Base-by-base conservation (phyloP, 306 rosid genomes). In the Cicer cuneatum region DNA sequence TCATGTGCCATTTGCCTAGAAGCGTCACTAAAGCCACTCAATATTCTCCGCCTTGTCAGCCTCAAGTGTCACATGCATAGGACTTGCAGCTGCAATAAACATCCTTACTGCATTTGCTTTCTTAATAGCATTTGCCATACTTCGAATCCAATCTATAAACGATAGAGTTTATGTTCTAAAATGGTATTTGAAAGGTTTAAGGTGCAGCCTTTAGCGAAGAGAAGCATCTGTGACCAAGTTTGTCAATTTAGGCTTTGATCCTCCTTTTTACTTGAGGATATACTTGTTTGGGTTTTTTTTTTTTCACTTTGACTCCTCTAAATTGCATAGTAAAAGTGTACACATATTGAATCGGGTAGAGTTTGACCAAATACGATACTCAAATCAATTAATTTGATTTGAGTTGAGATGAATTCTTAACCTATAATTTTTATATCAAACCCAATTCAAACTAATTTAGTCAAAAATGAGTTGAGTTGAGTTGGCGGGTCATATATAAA, bases 131-230 rank as follows among this genome's bases (percentile, higher is more conserved):
- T 94, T 94, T 74, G 91, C 97, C 54, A 19, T 91, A 21, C 92
- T 91, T 74, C 91, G 98, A 66, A 89, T 94, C 71, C 96, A 94
- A 73, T 97, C 98, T 13, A 68, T 91, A 82, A 94, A 94, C 4
- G 98, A 94, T 65, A 87, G 97, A 83, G 97, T 91, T 67, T 94
- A 90, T 83, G 91, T 94, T 83, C 98, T 97, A 43, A 94, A 94
- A 86, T 94, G 98, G 98, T 94, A 94, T 73, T 69, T 94, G 66
- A 92, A 86, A 85, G 96, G 97, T 61, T 84, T 91, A 70, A 88
- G 98, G 83, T 69, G 78, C 77, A 91, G 90, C 75, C 98, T 97
- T 3, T 16, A 88, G 87, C 71, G 67, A 4, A 70, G 82, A 33
- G 96, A 97, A 49, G 87, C 88, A 29, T 77, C 89, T 74, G 89